Conservation (phyloP, 108 stramenopile genomes). For the Poteriospumella lacustris region DNA sequence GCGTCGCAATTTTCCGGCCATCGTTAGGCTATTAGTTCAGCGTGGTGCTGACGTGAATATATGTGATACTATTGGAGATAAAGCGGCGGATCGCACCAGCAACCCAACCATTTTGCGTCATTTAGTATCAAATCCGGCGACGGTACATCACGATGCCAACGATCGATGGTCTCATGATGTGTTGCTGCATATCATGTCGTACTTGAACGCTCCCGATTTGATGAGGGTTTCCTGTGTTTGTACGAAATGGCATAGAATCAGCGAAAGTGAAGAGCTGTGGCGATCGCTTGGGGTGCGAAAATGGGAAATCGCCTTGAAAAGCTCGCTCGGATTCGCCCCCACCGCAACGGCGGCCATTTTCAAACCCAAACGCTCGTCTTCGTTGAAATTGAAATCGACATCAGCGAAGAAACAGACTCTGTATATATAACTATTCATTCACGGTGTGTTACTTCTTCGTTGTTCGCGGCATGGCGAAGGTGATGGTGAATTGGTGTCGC, state of each 20-base stretch:
- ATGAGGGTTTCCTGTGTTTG: constrained; percentile 1
- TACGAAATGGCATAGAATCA: constrained; percentile 10
- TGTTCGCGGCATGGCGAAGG: too few relatives aligned
- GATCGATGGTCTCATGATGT: not conserved
- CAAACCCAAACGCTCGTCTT: too few relatives aligned
- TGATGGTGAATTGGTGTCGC: too few relatives aligned
- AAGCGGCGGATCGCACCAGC: constrained; percentile 1
- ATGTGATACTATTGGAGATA: constrained; percentile 11
- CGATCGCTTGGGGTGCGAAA: not conserved
- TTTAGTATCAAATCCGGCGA: not conserved
- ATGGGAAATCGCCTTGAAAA: constrained; percentile 24
- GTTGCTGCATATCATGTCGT: not conserved
- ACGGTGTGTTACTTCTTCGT: too few relatives aligned
- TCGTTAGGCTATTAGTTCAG: constrained; percentile 13
- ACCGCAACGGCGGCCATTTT: too few relatives aligned
- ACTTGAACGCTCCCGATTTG: not conserved
- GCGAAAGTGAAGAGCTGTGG: not conserved
- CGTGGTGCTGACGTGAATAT: not conserved
- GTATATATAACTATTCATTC: too few relatives aligned
- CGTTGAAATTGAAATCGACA: too few relatives aligned
- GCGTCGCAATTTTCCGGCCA: not conserved
- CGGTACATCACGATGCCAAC: not conserved
- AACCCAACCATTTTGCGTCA: not conserved
- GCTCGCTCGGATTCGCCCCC: constrained; percentile 17
- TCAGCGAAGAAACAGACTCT: too few relatives aligned